Percentiles rank a stretch among this genome's conserved stretches.
Evolutionary conservation across 805 yeast species (phyloP).

Genomic region (Wickerhamiella hasegawae): DNA sequence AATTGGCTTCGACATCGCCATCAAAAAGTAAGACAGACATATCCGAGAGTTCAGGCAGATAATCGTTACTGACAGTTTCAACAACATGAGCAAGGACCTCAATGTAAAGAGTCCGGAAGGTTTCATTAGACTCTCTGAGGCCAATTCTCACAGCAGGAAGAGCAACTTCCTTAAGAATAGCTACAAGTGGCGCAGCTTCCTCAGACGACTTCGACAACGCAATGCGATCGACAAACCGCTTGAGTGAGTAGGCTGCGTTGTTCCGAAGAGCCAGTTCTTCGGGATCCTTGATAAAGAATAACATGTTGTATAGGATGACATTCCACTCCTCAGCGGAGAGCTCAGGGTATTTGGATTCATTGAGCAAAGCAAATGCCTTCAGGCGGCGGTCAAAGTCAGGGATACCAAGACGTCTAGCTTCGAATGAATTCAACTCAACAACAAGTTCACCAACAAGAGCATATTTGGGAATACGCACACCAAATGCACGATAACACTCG

Average conservation of each 20-base stretch:
- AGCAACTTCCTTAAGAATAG: conserved; percentile 46
- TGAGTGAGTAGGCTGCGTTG: conserved; percentile 51
- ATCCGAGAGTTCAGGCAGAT: conserved; percentile 36
- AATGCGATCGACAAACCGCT: conserved; percentile 30
- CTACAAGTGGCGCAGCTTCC: conserved; percentile 24
- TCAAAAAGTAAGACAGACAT: conserved; percentile 45
- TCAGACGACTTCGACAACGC: neutral
- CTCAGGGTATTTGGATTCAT: conserved; percentile 32
- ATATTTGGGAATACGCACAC: conserved; percentile 31
- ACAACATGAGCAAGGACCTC: conserved; percentile 42
- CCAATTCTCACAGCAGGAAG: conserved; percentile 57
- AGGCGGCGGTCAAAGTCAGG: conserved; percentile 68
- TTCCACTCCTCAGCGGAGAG: conserved; percentile 53
- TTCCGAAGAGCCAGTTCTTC: conserved; percentile 69
- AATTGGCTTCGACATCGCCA: conserved; percentile 72
- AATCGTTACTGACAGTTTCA: conserved; percentile 26
- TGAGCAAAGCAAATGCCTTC: conserved; percentile 46
- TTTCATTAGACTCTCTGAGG: conserved; percentile 42
- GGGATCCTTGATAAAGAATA: conserved; percentile 60
- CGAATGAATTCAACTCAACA: conserved; percentile 53
- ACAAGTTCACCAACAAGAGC: conserved; percentile 36
- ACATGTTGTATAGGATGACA: conserved; percentile 52
- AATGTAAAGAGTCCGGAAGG: conserved; percentile 56
- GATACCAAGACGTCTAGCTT: conserved; percentile 44
- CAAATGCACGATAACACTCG: conserved; percentile 43